Evolutionary conservation across 169 alveolate genomes (phyloP), one percentile per base, ranked within the genome.

Genomic region (Eimeria sp.): DNA sequence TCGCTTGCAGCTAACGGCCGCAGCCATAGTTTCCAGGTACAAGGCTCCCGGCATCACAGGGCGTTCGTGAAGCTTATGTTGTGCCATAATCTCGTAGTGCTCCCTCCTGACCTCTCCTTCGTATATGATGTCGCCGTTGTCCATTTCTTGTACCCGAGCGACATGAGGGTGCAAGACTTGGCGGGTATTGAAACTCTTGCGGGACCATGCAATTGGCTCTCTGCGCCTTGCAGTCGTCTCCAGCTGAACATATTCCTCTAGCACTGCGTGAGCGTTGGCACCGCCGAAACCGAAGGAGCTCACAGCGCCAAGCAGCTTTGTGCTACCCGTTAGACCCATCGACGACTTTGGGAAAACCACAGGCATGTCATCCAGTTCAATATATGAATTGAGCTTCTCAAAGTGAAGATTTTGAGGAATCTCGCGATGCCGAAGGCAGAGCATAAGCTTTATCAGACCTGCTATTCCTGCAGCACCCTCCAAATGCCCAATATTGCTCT

Each of bases 381-480:
- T 97, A 76, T 97, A 96, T 25, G 98, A 98, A 82, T 97, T 97
- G 86, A 97, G 49, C 34, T 65, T 92, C 72, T 92, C 95, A 90
- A 97, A 94, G 58, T 96, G 98, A 20, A 97, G 95, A 94, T 96
- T 96, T 25, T 97, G 97, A 10, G 98, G 98, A 58, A 97, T 97
- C 20, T 63, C 93, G 45, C 96, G 96, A 72, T 97, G 95, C 72
- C 89, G 67, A 30, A 97, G 73, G 40, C 95, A 84, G 57, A 97
- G 96, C 30, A 96, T 95, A 5, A 95, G 95, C 63, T 96, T 96
- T 25, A 97, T 78, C 51, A 97, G 82, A 16, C 97, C 98, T 22
- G 97, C 97, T 83, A 97, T 90, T 9, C 97, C 98, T 43, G 98
- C 98, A 49, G 98, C 98, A 25, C 97, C 97, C 27, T 97, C 98